Conservation (phyloP, 805 yeast species). For the Saturnispora sekii region DNA sequence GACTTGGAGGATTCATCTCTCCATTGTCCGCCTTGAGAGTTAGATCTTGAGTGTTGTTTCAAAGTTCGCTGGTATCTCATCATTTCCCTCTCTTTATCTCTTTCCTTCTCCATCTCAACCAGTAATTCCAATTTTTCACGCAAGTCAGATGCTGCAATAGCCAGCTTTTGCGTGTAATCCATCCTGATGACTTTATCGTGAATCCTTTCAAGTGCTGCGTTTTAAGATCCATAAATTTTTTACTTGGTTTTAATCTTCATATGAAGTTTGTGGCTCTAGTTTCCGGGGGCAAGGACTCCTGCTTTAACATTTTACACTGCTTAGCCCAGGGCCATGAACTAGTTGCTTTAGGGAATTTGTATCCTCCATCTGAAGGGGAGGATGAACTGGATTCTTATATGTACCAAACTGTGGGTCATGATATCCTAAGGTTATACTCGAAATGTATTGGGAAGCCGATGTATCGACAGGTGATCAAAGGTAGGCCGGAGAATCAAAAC, state of each 20-base stretch:
- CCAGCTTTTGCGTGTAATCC: not conserved
- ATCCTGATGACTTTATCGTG: not conserved
- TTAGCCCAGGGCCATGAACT: conserved; percentile 77
- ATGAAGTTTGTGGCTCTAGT: conserved; percentile 92
- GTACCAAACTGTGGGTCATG: conserved; percentile 97
- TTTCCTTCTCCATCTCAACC: not conserved
- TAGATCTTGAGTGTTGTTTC: not conserved
- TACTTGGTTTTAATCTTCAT: not conserved
- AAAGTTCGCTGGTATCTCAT: not conserved
- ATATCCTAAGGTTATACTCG: conserved; percentile 53
- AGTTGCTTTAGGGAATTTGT: conserved; percentile 74
- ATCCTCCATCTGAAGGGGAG: conserved; percentile 43
- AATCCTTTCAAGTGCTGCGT: too few relatives aligned
- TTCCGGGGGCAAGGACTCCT: conserved; percentile 95
- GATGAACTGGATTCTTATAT: conserved; percentile 84
- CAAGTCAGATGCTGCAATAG: not conserved
- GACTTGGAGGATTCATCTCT: too few relatives aligned
- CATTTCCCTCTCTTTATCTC: not conserved
- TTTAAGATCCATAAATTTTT: too few relatives aligned
- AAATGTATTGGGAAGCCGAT: conserved; percentile 74
- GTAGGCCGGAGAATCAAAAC: conserved; percentile 50
- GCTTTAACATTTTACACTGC: conserved; percentile 82
- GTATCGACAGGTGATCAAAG: conserved; percentile 56
- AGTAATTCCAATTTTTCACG: conserved; percentile 1
- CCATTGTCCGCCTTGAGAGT: not conserved